Base-by-base conservation (phyloP, 805 yeast genomes). In the Candida suzukii region DNA sequence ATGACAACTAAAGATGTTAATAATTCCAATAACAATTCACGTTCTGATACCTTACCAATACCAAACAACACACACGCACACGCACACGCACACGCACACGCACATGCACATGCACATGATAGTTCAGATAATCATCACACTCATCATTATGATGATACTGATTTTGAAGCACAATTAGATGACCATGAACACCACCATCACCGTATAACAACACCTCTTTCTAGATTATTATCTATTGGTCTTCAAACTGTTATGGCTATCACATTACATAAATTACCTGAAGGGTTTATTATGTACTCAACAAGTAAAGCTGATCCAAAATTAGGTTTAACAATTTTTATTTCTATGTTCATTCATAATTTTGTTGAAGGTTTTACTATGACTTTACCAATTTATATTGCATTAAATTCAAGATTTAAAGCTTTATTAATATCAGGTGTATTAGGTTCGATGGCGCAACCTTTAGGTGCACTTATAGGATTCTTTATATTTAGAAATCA, bases 281-380 rank as follows among this genome's bases (percentile, higher is more conserved):
- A 91, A 62, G 99, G 99, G 0, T 86, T 91, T 54, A 79, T 91
- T 41, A 83, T 95, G 36, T 91, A 76, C 58, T 84, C 83, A 27
- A 88, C 93, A 0, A 72, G 88, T 2, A 66, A 68, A 43, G 80
- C 78, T 0, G 85, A 83, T 53, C 77, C 83, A 2, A 63, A 71
- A 44, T 63, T 88, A 22, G 97, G 98, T 0, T 51, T 88, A 18
- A 73, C 87, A 14, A 87, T 91, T 12, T 90, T 93, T 54, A 58
- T 90, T 18, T 88, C 96, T 37, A 70, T 91, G 55, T 77, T 88
- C 12, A 76, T 93, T 24, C 99, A 91, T 64, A 93, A 93, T 60
- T 81, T 88, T 50, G 82, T 90, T 19, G 99, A 91, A 59, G 99
- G 98, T 0, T 88, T 93, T 57, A 78, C 93, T 14, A 90, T 91